Evolutionary conservation across 1,284 basidiomycete genomes (phyloP), one percentile per base, ranked within the genome.

Genomic region (Leucoagaricus sp.): DNA sequence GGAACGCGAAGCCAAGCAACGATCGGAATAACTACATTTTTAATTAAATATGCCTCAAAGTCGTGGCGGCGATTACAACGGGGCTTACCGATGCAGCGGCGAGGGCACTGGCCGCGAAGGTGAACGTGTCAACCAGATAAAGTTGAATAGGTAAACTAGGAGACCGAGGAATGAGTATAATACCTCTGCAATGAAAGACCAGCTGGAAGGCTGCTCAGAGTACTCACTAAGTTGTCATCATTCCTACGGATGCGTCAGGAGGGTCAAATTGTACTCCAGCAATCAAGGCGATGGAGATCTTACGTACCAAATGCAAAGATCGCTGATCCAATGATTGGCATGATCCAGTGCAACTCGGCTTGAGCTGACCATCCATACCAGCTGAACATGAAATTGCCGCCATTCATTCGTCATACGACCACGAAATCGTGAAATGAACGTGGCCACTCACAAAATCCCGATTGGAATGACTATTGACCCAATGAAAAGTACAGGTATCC

Each of bases 351-450:
- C 1, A 80, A 63, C 41, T 72, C 70, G 0, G 81, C 80, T 58
- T 84, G 72, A 3, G 85, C 85, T 2, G 84, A 84, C 86, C 86
- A 89, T 17, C 86, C 86, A 61, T 86, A 89, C 85, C 84, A 86
- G 64, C 80, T 83, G 41, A 41, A 21, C 54, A 26, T n/a, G n/a
- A 21, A 25, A 45, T 4, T 26, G 12, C 45, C 6, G n/a, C n/a
- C n/a, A 55, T 19, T 12, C 1, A 19, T 7, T 21, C 31, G 8
- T 12, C 23, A 38, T 28, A 12, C 21, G 17, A 5, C 4, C 4
- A 44, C 52, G 48, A 17, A 10, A 19, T 25, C 29, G 31, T 15
- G n/a, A n/a, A n/a, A n/a, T n/a, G n/a, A n/a, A n/a, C n/a, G n/a
- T n/a, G n/a, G n/a, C n/a, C n/a, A 74, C 85, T 67, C 64, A 88